Conservation (phyloP, 495 filamentous ascomycete species). For the Tuber aestivum region DNA sequence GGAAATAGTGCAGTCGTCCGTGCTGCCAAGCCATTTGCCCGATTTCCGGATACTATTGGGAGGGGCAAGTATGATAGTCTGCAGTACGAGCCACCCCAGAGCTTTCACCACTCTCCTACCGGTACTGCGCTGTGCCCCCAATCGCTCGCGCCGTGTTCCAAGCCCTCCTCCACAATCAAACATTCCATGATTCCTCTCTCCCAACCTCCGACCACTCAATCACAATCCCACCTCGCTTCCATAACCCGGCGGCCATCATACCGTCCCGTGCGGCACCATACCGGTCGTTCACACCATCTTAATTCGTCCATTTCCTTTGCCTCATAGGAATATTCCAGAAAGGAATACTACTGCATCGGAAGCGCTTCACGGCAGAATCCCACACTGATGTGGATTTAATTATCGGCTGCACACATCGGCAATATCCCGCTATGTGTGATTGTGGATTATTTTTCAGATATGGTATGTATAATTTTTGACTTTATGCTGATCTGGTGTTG, state of each 20-base stretch:
- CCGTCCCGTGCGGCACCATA: not conserved
- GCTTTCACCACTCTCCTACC: too few relatives aligned
- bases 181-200: not conserved
- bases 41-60: too few relatives aligned
- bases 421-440: not conserved
- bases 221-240: not conserved
- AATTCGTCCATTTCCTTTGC: not conserved
- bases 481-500: not conserved
- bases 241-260: not conserved
- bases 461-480: not conserved
- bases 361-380: not conserved
- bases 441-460: not conserved
- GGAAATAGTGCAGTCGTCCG: too few relatives aligned
- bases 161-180: not conserved
- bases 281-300: not conserved
- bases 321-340: not conserved
- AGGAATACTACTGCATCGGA: not conserved
- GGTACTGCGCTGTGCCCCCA: too few relatives aligned
- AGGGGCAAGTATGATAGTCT: too few relatives aligned
- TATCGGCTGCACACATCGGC: not conserved
- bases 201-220: not conserved
- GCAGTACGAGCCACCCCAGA: not conserved
- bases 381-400: not conserved
- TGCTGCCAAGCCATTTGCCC: too few relatives aligned
- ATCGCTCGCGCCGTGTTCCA: not conserved